A percentile compares a stretch with the other conserved stretches of the same genome.
These are phyloP conservation scores for Thecaphora frezii DNA, from an alignment of 1,284 basidiomycete species.

Conservation along the genomic window DNA sequence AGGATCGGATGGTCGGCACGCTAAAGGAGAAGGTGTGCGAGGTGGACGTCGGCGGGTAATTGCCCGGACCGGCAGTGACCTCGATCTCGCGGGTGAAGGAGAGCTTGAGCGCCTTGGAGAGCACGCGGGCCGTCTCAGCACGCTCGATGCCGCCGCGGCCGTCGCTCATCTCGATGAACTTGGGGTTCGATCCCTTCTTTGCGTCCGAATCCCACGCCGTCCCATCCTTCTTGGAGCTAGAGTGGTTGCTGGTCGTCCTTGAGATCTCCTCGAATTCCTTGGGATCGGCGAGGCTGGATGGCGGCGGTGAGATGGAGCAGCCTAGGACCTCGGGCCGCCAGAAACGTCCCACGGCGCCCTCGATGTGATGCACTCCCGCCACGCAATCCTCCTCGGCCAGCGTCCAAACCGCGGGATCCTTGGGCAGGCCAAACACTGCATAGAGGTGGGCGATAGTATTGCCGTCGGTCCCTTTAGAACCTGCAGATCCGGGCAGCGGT, in stretches of 20 bases:
- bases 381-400: constrained; percentile 85
- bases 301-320: constrained; percentile 62
- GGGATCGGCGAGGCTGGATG: constrained; percentile 14
- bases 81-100: constrained; percentile 90
- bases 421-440: constrained; percentile 63
- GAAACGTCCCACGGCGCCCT: constrained; percentile 85
- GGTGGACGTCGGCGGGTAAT: constrained; percentile 67
- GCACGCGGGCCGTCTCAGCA: constrained; percentile 48
- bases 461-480: constrained; percentile 32
- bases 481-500: constrained; percentile 9
- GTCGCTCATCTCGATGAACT: constrained; percentile 54
- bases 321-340: constrained; percentile 83
- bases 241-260: background rate
- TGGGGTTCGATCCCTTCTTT: constrained; percentile 45
- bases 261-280: constrained; percentile 1
- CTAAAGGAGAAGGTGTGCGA: constrained; percentile 87
- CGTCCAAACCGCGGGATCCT: constrained; percentile 70
- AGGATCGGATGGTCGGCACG: constrained; percentile 46
- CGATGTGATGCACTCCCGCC: constrained; percentile 77
- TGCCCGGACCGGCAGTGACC: constrained; percentile 62
- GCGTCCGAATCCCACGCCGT: constrained; percentile 37
- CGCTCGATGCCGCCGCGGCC: constrained; percentile 47
- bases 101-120: constrained; percentile 63
- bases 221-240: constrained; percentile 18
- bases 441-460: constrained; percentile 62